A percentile compares a stretch with the other conserved stretches of the same genome.
These are phyloP conservation scores for Sugiyamaella sp. DNA, from an alignment of 1,139 yeast species.

Conservation along the genomic window DNA sequence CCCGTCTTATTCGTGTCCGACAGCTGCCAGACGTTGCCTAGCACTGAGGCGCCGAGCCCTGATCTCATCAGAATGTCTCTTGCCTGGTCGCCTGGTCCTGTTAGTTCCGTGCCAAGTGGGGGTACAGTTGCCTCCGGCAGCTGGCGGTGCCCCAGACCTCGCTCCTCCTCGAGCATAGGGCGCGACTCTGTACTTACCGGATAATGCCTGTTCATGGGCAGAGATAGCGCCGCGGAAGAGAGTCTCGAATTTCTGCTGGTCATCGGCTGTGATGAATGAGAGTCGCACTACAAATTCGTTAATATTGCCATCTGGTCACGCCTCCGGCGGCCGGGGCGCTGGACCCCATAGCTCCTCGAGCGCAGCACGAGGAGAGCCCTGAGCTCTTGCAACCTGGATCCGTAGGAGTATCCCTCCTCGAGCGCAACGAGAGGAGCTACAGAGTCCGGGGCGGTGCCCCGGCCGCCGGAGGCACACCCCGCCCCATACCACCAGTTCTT, in stretches of 20 bases:
- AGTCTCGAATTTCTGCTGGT: constrained; percentile 82
- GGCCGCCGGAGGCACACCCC: constrained; percentile 21
- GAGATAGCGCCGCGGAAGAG: constrained; percentile 78
- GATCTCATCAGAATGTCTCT: constrained; percentile 80
- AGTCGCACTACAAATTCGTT: constrained; percentile 54
- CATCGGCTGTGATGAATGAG: constrained; percentile 81
- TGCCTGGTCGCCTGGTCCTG: constrained; percentile 67
- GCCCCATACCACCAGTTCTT: too few relatives aligned
- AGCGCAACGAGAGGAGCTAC: not conserved
- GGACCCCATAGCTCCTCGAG: too few relatives aligned
- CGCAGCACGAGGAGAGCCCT: too few relatives aligned
- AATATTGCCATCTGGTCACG: too few relatives aligned
- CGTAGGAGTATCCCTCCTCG: too few relatives aligned
- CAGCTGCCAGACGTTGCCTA: constrained; percentile 89
- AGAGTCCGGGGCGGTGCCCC: too few relatives aligned
- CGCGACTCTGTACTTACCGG: too few relatives aligned
- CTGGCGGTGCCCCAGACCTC: constrained; percentile 7
- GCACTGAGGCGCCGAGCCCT: constrained; percentile 69
- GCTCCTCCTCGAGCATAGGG: not conserved
- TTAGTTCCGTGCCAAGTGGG: not conserved
- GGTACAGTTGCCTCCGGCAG: constrained; percentile 3
- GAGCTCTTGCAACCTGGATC: too few relatives aligned
- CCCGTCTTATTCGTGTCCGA: constrained; percentile 90
- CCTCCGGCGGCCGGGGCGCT: too few relatives aligned
- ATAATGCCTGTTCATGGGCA: constrained; percentile 73